A percentile compares a stretch with the other conserved stretches of the same genome.
Conservation (phyloP, 2,329 filamentous ascomycete genomes). For the Penicillium sclerotiorum region DNA sequence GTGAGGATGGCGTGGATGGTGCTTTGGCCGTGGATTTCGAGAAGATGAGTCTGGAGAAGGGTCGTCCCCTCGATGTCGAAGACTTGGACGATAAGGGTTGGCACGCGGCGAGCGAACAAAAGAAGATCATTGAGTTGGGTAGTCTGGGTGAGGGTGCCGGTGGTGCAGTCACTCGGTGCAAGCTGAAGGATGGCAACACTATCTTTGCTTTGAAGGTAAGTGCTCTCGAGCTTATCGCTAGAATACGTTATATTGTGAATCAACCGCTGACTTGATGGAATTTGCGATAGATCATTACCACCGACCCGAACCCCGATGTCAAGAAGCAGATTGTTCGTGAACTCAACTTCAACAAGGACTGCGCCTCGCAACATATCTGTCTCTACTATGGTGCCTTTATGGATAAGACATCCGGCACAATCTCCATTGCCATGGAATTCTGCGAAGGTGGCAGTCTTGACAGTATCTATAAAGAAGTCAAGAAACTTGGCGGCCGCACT, state of each 20-base stretch:
- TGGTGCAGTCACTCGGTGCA: slow-evolving; percentile 89
- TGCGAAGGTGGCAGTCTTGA: slow-evolving; percentile 96
- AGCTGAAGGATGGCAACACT: slow-evolving; percentile 86
- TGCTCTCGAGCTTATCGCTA: slow-evolving; percentile 7
- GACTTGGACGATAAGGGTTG: slow-evolving; percentile 94
- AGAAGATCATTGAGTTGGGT: slow-evolving; percentile 83
- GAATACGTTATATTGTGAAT: not conserved
- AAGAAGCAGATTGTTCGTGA: slow-evolving; percentile 98
- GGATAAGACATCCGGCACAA: slow-evolving; percentile 92
- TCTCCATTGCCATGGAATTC: slow-evolving; percentile 99
- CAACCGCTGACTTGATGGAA: not conserved
- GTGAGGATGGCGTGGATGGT: slow-evolving; percentile 78
- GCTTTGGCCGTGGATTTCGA: slow-evolving; percentile 76
- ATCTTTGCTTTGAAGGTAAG: slow-evolving; percentile 92
- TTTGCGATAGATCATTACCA: slow-evolving; percentile 80
- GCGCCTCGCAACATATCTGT: slow-evolving; percentile 94
- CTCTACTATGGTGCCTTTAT: slow-evolving; percentile 97
- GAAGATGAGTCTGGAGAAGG: slow-evolving; percentile 78
- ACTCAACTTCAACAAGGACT: slow-evolving; percentile 96
- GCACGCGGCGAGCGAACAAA: slow-evolving; percentile 88
- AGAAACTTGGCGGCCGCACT: slow-evolving; percentile 88
- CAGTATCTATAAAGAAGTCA: slow-evolving; percentile 96
- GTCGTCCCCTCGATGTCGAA: slow-evolving; percentile 83
- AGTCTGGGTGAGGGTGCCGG: slow-evolving; percentile 93
- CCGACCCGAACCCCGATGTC: slow-evolving; percentile 94